A percentile compares a stretch with the other conserved stretches of the same genome.
phyloP scores from a whole-genome alignment of 1,139 yeast species.

The Scheffersomyces parashehatae region DNA sequence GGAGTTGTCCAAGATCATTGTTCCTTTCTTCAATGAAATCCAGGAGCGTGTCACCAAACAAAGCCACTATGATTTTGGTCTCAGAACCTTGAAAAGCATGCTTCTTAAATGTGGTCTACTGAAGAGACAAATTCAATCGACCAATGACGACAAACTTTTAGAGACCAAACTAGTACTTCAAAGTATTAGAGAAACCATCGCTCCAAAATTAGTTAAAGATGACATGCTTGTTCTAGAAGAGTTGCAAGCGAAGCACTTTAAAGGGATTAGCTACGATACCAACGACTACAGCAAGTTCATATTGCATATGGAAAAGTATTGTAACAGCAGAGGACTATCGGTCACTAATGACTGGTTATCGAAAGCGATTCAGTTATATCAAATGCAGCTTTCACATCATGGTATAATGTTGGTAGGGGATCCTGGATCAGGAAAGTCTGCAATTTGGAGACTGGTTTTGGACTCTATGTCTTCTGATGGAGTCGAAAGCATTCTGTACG shows the following conservation, averaged over 20 bases:
- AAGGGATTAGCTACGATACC: slow-evolving; percentile 12
- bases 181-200: slow-evolving; percentile 59
- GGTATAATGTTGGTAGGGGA: slow-evolving; percentile 83
- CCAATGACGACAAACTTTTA: slow-evolving; percentile 5
- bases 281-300: slow-evolving; percentile 19
- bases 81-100: slow-evolving; percentile 74
- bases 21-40: slow-evolving; percentile 55
- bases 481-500: slow-evolving; percentile 36
- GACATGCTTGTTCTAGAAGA: slow-evolving; percentile 48
- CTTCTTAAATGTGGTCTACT: slow-evolving; percentile 59
- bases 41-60: slow-evolving; percentile 47
- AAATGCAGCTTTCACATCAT: slow-evolving; percentile 66
- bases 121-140: slow-evolving; percentile 23
- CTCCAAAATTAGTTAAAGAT: slow-evolving; percentile 60
- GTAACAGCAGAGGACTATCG: slow-evolving; percentile 19
- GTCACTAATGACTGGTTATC: slow-evolving; percentile 45
- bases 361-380: slow-evolving; percentile 64
- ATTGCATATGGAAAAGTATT: slow-evolving; percentile 12
- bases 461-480: slow-evolving; percentile 41
- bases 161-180: slow-evolving; percentile 49
- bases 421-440: slow-evolving; percentile 76
- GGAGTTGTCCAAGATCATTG: slow-evolving; percentile 49
- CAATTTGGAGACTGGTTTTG: slow-evolving; percentile 52
- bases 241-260: slow-evolving; percentile 29
- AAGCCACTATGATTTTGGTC: slow-evolving; percentile 86